Evolutionary conservation across 768 basidiomycete genomes (phyloP).

Genomic region (Sporobolomyces roseus): DNA sequence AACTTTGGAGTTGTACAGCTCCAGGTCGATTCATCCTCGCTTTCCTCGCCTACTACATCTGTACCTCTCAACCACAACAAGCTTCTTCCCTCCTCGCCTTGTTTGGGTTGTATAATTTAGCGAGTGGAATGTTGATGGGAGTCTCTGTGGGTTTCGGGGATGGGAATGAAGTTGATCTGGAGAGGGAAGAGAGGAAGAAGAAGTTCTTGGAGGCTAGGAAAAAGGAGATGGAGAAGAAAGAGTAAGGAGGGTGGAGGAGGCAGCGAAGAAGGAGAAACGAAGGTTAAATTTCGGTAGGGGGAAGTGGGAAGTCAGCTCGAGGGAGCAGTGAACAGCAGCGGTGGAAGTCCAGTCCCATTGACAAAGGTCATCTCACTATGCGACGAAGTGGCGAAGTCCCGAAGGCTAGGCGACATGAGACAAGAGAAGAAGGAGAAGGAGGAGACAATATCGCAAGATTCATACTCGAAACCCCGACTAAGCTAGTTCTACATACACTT

Average conservation of each 20-base stretch:
- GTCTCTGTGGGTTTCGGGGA: constrained; percentile 28
- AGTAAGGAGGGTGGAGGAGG: background rate
- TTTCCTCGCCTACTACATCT: background rate
- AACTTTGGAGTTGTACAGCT: background rate
- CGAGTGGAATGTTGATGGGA: constrained; percentile 14
- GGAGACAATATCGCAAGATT: background rate
- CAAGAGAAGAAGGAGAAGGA: background rate
- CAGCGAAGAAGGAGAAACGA: too few relatives aligned
- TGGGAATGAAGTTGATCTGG: constrained; percentile 33
- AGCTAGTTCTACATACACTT: too few relatives aligned
- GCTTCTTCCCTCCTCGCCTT: background rate
- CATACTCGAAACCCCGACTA: too few relatives aligned
- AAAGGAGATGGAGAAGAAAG: background rate
- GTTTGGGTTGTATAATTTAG: constrained; percentile 2
- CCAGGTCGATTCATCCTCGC: constrained; percentile 20
- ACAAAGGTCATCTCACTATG: too few relatives aligned
- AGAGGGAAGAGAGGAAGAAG: background rate
- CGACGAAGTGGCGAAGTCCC: too few relatives aligned
- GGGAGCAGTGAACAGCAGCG: too few relatives aligned
- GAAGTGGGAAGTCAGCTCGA: too few relatives aligned
- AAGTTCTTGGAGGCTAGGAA: background rate
- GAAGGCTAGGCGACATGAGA: too few relatives aligned
- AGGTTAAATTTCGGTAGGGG: background rate
- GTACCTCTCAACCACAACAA: background rate
- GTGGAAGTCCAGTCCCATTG: too few relatives aligned